A percentile compares a stretch with the other conserved stretches of the same genome.
These are phyloP conservation scores for Alternaria arbusti DNA, from an alignment of 2,329 filamentous ascomycete genomes.

Conservation along the genomic window DNA sequence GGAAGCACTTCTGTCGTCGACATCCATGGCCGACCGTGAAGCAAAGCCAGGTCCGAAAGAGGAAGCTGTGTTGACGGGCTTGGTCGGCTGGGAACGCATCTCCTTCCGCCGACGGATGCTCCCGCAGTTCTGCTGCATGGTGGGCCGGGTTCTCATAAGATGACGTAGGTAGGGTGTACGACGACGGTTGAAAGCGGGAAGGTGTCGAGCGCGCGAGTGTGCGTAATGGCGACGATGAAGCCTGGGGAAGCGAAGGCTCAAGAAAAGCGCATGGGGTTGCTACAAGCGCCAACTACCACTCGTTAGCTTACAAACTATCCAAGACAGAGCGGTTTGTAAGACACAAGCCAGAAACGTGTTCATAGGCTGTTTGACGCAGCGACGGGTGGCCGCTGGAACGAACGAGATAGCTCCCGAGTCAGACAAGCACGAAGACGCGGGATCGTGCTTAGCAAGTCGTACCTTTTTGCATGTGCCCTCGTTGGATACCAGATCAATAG, in stretches of 20 bases:
- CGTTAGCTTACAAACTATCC: slow-evolving; percentile 47
- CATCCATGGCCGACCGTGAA: slow-evolving; percentile 24
- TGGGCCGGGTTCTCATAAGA: slow-evolving; percentile 35
- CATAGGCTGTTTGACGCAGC: slow-evolving; percentile 43
- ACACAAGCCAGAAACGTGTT: slow-evolving; percentile 50
- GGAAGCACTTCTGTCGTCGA: slow-evolving; percentile 23
- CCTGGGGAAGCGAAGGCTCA: slow-evolving; percentile 35
- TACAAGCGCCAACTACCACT: slow-evolving; percentile 44
- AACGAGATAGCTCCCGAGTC: slow-evolving; percentile 42
- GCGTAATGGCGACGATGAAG: slow-evolving; percentile 33
- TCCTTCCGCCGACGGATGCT: slow-evolving; percentile 28
- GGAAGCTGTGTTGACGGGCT: slow-evolving; percentile 35
- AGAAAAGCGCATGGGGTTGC: slow-evolving; percentile 36
- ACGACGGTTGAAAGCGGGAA: slow-evolving; percentile 16
- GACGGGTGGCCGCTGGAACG: slow-evolving; percentile 38
- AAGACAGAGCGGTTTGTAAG: slow-evolving; percentile 47
- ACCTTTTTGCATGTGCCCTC: slow-evolving; percentile 45
- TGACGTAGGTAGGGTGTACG: slow-evolving; percentile 18
- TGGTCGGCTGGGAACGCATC: slow-evolving; percentile 42
- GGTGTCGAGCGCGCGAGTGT: slow-evolving; percentile 20
- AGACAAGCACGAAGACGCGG: slow-evolving; percentile 38
- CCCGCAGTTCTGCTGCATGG: slow-evolving; percentile 29
- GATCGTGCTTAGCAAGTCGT: slow-evolving; percentile 32
- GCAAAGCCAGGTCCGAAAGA: slow-evolving; percentile 26
- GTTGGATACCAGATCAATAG: slow-evolving; percentile 23